Evolutionary conservation across 805 yeast species (phyloP), one percentile per base, ranked within the genome.

Genomic region (Teunomyces cretensis): DNA sequence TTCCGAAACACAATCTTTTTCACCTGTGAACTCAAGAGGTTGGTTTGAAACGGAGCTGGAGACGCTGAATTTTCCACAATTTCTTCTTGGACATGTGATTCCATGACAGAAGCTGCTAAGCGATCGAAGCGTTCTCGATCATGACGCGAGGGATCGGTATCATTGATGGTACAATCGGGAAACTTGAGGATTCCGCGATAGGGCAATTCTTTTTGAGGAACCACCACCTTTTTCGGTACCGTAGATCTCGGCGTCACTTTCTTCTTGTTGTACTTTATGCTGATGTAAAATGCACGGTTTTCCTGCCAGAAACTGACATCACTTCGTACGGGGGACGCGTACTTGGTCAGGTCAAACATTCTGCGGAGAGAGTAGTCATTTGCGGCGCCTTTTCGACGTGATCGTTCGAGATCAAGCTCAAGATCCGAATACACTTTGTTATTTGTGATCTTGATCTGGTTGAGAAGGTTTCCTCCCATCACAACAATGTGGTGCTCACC

Each of bases 1-100:
- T 77, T 76, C 30, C 89, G 79, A 52, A 91, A 81, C 54, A 83
- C 89, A 17, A 91, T 83, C 45, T 78, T 79, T 40, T 77, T 74
- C 33, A 86, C 76, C 46, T 75, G 72, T 17, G 77, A 68, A 42
- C 65, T 61, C 17, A 39, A 22, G 24, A 39, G 35, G 15, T 39
- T 17, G 26, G 38, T 24, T 24, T 35, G 38, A 24, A n/a, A 35
- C 45, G 54, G 57, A 16, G 52, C 55, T 39, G 49, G 61, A 39
- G 27, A 47, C 50, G 27, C 30, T 11, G 41, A 26, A 7, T 26
- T n/a, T 14, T 38, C 32, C 8, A 15, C 11, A 8, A 4, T 4
- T 19, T 27, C 22, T 26, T 17, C 13, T 14, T 22, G 30, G 31
- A 14, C 22, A 35, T 17, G n/a, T 12, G 28, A 17, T 6, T 35